These are phyloP conservation scores for Boletus pseudopeckii DNA, from an alignment of 768 basidiomycete species.

Conservation along the genomic window DNA sequence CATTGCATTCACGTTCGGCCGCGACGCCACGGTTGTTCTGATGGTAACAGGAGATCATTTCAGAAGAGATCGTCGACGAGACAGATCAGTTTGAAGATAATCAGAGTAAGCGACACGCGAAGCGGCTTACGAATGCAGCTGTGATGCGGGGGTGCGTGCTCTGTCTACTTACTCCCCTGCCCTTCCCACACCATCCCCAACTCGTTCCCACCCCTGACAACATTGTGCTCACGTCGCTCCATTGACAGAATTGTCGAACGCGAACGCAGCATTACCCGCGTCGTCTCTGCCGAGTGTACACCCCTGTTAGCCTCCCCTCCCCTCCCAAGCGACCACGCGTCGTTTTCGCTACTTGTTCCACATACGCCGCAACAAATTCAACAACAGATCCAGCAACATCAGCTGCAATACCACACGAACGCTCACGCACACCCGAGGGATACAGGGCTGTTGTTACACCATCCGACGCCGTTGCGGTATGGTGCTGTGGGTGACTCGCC, in stretches of 20 bases:
- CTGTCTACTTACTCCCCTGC: no score
- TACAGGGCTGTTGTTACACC: conserved; percentile 1
- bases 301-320: conserved; percentile 32
- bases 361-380: conserved; percentile 18
- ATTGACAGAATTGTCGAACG: conserved; percentile 52
- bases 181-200: no score
- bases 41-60: conserved; percentile 76
- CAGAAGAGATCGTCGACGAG: conserved; percentile 94
- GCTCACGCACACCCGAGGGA: background rate
- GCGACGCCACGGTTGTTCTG: background rate
- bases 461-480: conserved; percentile 15
- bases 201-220: background rate
- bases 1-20: background rate
- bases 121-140: conserved; percentile 64
- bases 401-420: conserved; percentile 6
- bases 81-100: conserved; percentile 91
- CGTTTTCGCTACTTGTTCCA: conserved; percentile 9
- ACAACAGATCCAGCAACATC: conserved; percentile 18
- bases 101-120: conserved; percentile 70
- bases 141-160: conserved; percentile 69
- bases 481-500: conserved; percentile 11
- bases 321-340: conserved; percentile 1
- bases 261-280: conserved; percentile 36
- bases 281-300: conserved; percentile 31
- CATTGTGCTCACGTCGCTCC: background rate